Base-by-base conservation (phyloP, 2,329 filamentous ascomycete species). In the Phoma sp. region DNA sequence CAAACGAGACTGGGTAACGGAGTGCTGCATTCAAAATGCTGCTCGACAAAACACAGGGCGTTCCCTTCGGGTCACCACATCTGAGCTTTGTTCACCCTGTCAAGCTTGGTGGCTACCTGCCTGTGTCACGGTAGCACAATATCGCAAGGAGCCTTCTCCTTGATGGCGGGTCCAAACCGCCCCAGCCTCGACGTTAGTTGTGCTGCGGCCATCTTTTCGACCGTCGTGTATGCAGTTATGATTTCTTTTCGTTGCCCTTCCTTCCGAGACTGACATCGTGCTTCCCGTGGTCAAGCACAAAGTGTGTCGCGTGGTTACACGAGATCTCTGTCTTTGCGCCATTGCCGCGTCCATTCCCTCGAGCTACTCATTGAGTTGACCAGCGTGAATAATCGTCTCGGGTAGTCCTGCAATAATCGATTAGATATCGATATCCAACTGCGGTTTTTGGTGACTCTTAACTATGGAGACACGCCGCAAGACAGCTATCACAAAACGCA, bases 71-170 rank as follows among this genome's bases (percentile, higher is more conserved):
- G 12, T 21, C 21, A 37, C 23, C 32, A 29, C 37, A 39, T 30
- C n/a, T 21, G 42, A 37, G 38, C 37, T 42, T 39, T 46, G 45
- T 46, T 21, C 45, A 49, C 29, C 23, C 20, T 45, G 34, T 45
- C 39, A 57, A 53, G 53, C 40, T 54, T 46, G 42, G 48, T 53
- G 51, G 50, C 56, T 62, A 45, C 34, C 50, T 57, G 26, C 40
- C 39, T 37, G 46, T 51, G 47, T 38, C 10, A 43, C 36, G 7
- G 40, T 45, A 36, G 28, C 21, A 42, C 42, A 12, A 34, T 47
- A 29, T 30, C 23, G 49, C 51, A 40, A 37, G 20, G 33, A 34
- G 26, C 39, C 45, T 43, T 28, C 28, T 29, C 32, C 38, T 34
- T 38, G 32, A 28, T 10, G 38, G 32, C 25, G 51, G 34, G 39